phyloP scores from a whole-genome alignment of 805 yeast species.

The Schwanniomyces yamadae region DNA sequence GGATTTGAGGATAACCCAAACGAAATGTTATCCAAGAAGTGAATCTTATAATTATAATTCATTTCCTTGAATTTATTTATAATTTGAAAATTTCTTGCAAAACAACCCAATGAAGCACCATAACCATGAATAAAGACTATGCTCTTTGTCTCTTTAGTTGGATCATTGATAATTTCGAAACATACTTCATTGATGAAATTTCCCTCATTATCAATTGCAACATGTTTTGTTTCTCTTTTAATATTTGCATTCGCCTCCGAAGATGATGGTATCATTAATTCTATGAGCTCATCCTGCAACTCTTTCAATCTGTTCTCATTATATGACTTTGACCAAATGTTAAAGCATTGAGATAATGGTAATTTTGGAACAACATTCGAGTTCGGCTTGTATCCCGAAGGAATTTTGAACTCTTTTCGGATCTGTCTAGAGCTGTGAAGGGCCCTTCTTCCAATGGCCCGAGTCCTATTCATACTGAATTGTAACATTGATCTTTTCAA shows the following conservation, averaged over 20 bases:
- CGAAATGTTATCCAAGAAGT: conserved; percentile 48
- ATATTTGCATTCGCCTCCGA: conserved; percentile 22
- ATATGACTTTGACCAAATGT: conserved; percentile 26
- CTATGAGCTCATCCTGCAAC: conserved; percentile 35
- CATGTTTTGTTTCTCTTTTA: conserved; percentile 13
- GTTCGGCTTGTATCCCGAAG: conserved; percentile 15
- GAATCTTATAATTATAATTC: conserved; percentile 42
- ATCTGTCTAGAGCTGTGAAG: background rate
- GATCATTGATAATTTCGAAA: conserved; percentile 28
- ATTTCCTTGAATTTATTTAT: conserved; percentile 28
- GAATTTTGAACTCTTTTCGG: conserved; percentile 11
- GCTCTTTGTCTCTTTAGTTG: conserved; percentile 29
- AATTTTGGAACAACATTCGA: conserved; percentile 9
- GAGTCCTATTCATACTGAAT: background rate
- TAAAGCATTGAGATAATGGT: conserved; percentile 12
- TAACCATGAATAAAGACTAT: conserved; percentile 57
- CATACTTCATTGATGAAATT: conserved; percentile 36
- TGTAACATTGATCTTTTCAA: no score
- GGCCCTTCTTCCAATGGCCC: background rate
- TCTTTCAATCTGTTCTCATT: conserved; percentile 23
- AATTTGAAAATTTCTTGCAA: conserved; percentile 51
- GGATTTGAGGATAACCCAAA: conserved; percentile 57
- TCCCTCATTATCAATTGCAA: conserved; percentile 20
- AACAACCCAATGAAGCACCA: conserved; percentile 57
- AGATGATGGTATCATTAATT: conserved; percentile 29